Conservation (phyloP, 2,329 filamentous ascomycete genomes). For the Apiospora phragmitis region DNA sequence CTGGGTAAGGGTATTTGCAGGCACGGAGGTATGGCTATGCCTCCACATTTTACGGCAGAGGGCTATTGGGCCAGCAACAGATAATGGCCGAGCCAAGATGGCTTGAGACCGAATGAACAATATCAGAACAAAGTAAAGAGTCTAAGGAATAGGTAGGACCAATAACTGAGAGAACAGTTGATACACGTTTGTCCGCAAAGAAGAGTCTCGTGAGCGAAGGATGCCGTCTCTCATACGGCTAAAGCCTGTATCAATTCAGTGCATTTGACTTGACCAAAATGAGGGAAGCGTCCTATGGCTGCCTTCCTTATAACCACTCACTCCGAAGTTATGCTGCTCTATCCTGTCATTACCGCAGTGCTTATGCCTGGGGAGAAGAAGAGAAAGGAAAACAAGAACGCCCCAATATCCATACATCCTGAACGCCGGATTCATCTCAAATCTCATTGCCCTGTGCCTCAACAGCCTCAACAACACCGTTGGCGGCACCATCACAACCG, state of each 20-base stretch:
- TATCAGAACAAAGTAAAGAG: background rate
- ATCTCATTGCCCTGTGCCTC: background rate
- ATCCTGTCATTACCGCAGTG: slow-evolving; percentile 2
- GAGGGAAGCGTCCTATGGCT: background rate
- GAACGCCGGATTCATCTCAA: background rate
- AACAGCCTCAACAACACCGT: background rate
- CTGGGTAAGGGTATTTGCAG: background rate
- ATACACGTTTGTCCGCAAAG: background rate
- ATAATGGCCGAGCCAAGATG: background rate
- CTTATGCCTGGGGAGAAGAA: background rate
- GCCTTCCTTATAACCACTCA: background rate
- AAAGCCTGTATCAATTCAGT: background rate
- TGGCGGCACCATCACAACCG: background rate
- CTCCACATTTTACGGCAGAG: background rate
- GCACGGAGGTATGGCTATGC: background rate
- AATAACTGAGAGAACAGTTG: background rate
- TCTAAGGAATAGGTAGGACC: background rate
- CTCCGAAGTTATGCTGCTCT: background rate
- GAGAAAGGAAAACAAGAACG: background rate
- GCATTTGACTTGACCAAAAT: background rate
- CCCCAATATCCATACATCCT: background rate
- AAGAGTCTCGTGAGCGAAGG: background rate
- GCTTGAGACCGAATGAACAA: background rate
- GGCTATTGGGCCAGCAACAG: background rate
- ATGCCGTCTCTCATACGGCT: background rate